Conservation (phyloP, 2,329 filamentous ascomycete species). For the Penicillium sp. region DNA sequence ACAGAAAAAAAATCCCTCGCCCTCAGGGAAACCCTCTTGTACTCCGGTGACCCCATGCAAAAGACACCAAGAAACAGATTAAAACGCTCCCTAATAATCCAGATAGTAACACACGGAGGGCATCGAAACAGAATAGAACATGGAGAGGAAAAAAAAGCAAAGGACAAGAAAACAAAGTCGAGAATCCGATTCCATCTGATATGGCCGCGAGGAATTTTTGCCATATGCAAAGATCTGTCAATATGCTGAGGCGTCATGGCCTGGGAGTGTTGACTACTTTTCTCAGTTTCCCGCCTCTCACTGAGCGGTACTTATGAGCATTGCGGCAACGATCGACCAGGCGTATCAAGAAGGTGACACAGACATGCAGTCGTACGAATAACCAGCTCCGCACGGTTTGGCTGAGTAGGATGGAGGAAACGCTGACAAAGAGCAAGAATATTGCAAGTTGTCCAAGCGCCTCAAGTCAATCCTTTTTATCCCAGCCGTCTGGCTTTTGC, state of each 20-base stretch:
- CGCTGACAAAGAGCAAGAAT: conserved; percentile 22
- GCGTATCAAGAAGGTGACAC: conserved; percentile 9
- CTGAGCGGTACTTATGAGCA: conserved; percentile 11
- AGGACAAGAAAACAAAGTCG: not conserved
- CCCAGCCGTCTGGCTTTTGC: conserved; percentile 83
- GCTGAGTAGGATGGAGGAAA: conserved; percentile 25
- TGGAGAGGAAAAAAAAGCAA: not conserved
- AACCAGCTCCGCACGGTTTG: conserved; percentile 24
- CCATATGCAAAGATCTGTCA: not conserved
- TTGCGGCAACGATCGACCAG: conserved; percentile 12
- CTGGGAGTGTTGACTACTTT: not conserved
- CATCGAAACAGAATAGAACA: conserved; percentile 7
- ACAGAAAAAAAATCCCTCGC: conserved; percentile 13
- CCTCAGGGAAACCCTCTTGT: conserved; percentile 12
- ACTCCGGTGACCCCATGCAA: conserved; percentile 26
- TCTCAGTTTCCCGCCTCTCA: conserved; percentile 2
- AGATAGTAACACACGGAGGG: conserved; percentile 22
- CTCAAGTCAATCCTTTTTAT: conserved; percentile 63
- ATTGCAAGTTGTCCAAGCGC: conserved; percentile 27
- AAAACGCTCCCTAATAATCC: conserved; percentile 17
- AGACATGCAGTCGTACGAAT: conserved; percentile 13
- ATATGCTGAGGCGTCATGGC: not conserved
- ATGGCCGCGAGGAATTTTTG: not conserved
- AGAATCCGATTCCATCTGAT: not conserved
- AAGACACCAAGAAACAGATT: conserved; percentile 9